phyloP scores from a whole-genome alignment of 257 asterid species.

The Solanum bukasovii region DNA sequence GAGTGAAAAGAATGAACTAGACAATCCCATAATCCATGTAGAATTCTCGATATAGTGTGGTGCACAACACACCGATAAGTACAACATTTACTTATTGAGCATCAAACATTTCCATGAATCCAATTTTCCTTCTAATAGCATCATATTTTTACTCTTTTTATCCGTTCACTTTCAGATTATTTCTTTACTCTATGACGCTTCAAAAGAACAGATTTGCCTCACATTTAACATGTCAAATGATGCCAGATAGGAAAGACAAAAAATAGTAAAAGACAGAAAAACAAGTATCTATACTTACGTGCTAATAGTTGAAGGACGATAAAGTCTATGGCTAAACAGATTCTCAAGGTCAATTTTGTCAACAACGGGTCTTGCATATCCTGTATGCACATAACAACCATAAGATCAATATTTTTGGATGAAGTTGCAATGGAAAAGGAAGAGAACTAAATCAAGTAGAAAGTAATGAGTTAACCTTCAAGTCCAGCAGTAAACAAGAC shows the following conservation, averaged over 20 bases:
- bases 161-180: neutral
- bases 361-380: slow-evolving; percentile 91
- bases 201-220: neutral
- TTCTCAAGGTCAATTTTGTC: slow-evolving; percentile 70
- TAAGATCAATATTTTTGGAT: neutral
- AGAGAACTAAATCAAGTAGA: neutral
- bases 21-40: neutral
- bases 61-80: neutral
- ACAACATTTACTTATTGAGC: neutral
- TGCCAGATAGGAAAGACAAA: neutral
- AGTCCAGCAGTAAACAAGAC: slow-evolving; percentile 93
- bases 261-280: neutral
- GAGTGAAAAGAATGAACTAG: neutral
- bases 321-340: slow-evolving; percentile 59
- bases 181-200: neutral
- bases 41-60: neutral
- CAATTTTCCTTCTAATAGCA: neutral
- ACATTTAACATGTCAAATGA: neutral
- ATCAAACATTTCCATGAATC: neutral
- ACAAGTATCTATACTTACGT: slow-evolving; percentile 47
- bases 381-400: slow-evolving; percentile 25
- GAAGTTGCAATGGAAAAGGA: neutral
- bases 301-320: slow-evolving; percentile 82
- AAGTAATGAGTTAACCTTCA: slow-evolving; percentile 48
- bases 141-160: neutral